These are phyloP conservation scores for Trametes polyzona DNA, from an alignment of 1,284 basidiomycete species.

Conservation along the genomic window DNA sequence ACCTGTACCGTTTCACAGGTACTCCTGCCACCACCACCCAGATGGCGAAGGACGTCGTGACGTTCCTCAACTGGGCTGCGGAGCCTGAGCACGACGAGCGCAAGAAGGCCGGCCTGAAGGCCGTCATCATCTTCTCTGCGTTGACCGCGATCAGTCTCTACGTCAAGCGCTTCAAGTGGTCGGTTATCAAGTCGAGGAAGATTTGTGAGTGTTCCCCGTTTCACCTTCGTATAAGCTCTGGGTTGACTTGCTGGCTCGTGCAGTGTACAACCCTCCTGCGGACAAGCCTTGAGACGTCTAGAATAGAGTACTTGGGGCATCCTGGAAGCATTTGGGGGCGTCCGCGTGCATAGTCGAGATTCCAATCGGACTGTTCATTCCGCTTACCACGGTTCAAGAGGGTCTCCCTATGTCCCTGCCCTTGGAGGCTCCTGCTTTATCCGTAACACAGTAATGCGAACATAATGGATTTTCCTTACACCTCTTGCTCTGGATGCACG, in stretches of 20 bases:
- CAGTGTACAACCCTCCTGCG: conserved; percentile 59
- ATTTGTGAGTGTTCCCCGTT: conserved; percentile 60
- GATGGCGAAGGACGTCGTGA: conserved; percentile 98
- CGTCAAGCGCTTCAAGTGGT: conserved; percentile 97
- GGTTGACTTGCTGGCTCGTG: conserved; percentile 19
- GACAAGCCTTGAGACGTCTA: conserved; percentile 38
- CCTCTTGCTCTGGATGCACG: not conserved
- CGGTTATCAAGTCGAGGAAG: conserved; percentile 90
- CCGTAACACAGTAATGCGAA: conserved; percentile 18
- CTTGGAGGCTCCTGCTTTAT: not conserved
- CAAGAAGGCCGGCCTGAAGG: conserved; percentile 96
- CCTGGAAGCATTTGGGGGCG: conserved; percentile 14
- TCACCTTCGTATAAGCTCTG: not conserved
- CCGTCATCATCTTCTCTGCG: conserved; percentile 87
- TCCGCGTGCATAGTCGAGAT: conserved; percentile 24
- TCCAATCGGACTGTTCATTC: conserved; percentile 21
- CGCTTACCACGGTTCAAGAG: conserved; percentile 5
- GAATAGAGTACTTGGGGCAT: conserved; percentile 22
- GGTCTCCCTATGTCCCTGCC: not conserved
- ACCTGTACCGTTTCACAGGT: conserved; percentile 48
- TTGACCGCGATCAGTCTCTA: conserved; percentile 85
- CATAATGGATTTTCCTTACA: conserved; percentile 10
- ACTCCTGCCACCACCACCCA: conserved; percentile 98
- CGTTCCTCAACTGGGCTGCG: conserved; percentile 94
- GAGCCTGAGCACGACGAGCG: conserved; percentile 98